A percentile compares a stretch with the other conserved stretches of the same genome.
These are phyloP conservation scores for Teunomyces panamensis DNA, from an alignment of 805 yeast species.

Conservation along the genomic window DNA sequence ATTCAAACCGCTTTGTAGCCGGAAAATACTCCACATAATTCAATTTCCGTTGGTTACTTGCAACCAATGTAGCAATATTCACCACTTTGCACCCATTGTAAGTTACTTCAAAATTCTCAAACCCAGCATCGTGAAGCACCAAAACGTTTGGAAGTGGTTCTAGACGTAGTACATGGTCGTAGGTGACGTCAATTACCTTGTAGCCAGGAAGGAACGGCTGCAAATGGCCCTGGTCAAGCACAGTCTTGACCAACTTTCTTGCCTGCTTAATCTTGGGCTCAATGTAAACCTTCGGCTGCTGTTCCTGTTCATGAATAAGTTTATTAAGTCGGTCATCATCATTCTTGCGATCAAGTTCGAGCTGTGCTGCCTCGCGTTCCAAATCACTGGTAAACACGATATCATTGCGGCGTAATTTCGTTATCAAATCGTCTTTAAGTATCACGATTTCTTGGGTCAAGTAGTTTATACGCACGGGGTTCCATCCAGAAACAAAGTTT, in stretches of 20 bases:
- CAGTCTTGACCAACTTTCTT: slow-evolving; percentile 69
- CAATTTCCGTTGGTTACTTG: slow-evolving; percentile 37
- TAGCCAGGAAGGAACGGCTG: slow-evolving; percentile 69
- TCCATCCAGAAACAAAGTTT: slow-evolving; percentile 46
- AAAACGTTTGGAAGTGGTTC: slow-evolving; percentile 72
- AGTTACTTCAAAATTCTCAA: slow-evolving; percentile 69
- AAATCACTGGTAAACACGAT: slow-evolving; percentile 49
- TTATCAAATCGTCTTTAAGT: slow-evolving; percentile 68
- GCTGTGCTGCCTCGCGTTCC: slow-evolving; percentile 23
- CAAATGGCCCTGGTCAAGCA: slow-evolving; percentile 83
- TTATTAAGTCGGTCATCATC: slow-evolving; percentile 21
- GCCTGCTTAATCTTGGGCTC: slow-evolving; percentile 55
- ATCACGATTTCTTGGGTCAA: slow-evolving; percentile 80
- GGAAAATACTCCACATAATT: slow-evolving; percentile 77
- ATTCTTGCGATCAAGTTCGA: slow-evolving; percentile 12
- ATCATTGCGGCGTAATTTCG: slow-evolving; percentile 68
- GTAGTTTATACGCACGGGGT: slow-evolving; percentile 77
- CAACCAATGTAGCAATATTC: slow-evolving; percentile 47
- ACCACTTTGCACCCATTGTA: slow-evolving; percentile 81
- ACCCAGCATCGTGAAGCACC: slow-evolving; percentile 66
- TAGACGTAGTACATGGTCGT: slow-evolving; percentile 65
- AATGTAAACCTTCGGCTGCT: slow-evolving; percentile 20
- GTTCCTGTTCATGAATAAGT: slow-evolving; percentile 13
- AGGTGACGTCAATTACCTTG: slow-evolving; percentile 66
- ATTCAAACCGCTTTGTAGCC: slow-evolving; percentile 48